Evolutionary conservation across 768 basidiomycete genomes (phyloP), one percentile per base, ranked within the genome.

Genomic region (Lyophyllum decastes): DNA sequence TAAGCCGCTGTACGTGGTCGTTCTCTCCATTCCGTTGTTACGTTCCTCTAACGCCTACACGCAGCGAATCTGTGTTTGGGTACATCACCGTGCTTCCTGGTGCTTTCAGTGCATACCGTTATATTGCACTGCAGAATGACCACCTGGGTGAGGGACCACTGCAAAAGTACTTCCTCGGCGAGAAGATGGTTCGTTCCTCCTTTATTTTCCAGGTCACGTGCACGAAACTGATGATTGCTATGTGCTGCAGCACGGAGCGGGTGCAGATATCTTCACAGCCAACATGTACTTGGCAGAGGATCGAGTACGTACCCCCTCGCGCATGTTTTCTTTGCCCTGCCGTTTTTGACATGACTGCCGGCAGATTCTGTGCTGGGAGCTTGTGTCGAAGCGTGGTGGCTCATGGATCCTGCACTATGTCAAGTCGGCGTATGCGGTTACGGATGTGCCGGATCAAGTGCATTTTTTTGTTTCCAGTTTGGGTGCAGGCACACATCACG

Each of bases 281-380:
- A 96, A 96, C 68, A 96, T 96, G 94, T 98, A 95, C 68, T 82
- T 96, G 16, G 94, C 94, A 9, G 94, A 95, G 72, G 94, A 94
- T 79, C 86, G 90, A 56, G 81, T 83, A 69, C 61, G 79, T 77
- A 5, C 5, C 30, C 16, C 35, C 6, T 3, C 1, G 11, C 5
- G 2, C 10, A 17, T 5, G 30, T 30, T 30, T 22, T 30, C 51
- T 25, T 22, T 9, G 17, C 10, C 2, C 6, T 22, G 2, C 4
- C 10, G 0, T 9, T 1, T 19, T 46, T 14, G 10, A 1, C 22
- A 19, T 34, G 27, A 16, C 30, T 35, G 52, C 12, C 38, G 46
- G 33, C 17, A 87, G 86, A 97, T 98, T 61, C 78, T 98, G 1
- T 98, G 95, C 71, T 98, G 95, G 94, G 95, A 98, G 70, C 82